Evolutionary conservation across 805 yeast genomes (phyloP).

Genomic region (Teunomyces tritomae): DNA sequence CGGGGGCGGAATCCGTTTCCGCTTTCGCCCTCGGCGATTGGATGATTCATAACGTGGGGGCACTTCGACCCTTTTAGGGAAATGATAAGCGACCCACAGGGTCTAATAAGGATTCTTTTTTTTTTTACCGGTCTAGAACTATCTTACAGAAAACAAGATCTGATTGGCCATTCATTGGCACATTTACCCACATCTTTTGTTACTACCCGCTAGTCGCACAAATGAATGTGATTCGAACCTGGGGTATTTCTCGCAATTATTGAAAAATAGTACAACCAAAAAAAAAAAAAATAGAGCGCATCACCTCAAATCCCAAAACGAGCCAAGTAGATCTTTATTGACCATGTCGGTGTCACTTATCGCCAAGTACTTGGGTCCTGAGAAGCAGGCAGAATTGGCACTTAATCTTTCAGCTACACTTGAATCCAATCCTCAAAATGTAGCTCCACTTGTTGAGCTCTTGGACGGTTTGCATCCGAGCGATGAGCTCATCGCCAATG

Average conservation of each 20-base stretch:
- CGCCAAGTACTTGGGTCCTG: slow-evolving; percentile 22
- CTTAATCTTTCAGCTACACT: slow-evolving; percentile 16
- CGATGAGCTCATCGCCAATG: slow-evolving; percentile 5
- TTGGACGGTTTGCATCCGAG: slow-evolving; percentile 14
- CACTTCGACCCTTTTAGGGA: background rate
- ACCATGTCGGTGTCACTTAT: slow-evolving; percentile 16
- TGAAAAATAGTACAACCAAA: background rate
- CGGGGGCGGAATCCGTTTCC: slow-evolving; percentile 3
- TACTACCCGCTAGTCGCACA: too few relatives aligned
- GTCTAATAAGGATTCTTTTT: background rate
- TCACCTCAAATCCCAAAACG: background rate
- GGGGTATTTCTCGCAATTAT: too few relatives aligned
- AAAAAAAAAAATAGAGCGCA: background rate
- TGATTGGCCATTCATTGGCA: too few relatives aligned
- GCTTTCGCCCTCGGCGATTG: background rate
- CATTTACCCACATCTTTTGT: too few relatives aligned
- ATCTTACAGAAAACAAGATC: too few relatives aligned
- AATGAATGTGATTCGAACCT: too few relatives aligned
- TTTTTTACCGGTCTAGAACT: too few relatives aligned
- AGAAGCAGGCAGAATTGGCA: slow-evolving; percentile 20
- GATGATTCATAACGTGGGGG: background rate
- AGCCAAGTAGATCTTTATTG: background rate
- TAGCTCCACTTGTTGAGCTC: slow-evolving; percentile 24
- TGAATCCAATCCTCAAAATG: slow-evolving; percentile 12
- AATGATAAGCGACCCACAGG: background rate